These are phyloP conservation scores for Cercospora nicotianae DNA, from an alignment of 2,329 filamentous ascomycete species.

Conservation along the genomic window DNA sequence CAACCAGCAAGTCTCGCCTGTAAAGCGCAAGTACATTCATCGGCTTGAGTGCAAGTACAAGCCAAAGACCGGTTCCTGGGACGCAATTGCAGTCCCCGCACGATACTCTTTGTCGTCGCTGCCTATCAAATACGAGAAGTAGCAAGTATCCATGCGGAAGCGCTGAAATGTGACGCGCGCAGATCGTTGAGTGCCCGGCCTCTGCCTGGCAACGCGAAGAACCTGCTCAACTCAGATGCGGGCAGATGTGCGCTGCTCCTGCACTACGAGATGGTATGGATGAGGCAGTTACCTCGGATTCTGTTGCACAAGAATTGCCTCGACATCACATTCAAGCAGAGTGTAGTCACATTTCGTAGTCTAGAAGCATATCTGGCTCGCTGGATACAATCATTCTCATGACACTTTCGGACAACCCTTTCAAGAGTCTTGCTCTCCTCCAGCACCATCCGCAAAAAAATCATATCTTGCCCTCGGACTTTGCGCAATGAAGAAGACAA, in stretches of 20 bases:
- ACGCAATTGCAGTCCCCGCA: not conserved
- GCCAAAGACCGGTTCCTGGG: not conserved
- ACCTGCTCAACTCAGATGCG: no score
- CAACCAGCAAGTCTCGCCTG: not conserved
- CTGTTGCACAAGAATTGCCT: no score
- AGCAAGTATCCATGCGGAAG: no score
- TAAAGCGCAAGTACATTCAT: not conserved
- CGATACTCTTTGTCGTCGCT: not conserved
- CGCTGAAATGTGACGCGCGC: no score
- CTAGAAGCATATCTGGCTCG: no score
- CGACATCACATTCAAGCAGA: no score
- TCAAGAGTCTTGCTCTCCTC: not conserved
- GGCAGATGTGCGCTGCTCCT: no score
- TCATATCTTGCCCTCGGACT: slow-evolving; percentile 21
- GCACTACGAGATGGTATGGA: no score
- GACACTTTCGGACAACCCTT: not conserved
- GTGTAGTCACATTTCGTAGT: no score
- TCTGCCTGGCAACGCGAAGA: no score
- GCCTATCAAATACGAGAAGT: not conserved
- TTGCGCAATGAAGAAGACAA: slow-evolving; percentile 22
- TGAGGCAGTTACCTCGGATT: no score
- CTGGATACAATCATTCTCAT: not conserved
- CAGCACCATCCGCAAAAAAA: slow-evolving; percentile 6
- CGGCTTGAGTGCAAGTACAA: not conserved
- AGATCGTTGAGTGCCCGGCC: no score